Percentiles rank a stretch among this genome's conserved stretches.
phyloP scores from a whole-genome alignment of 169 alveolate species.

The Plasmodium knowlesi region DNA sequence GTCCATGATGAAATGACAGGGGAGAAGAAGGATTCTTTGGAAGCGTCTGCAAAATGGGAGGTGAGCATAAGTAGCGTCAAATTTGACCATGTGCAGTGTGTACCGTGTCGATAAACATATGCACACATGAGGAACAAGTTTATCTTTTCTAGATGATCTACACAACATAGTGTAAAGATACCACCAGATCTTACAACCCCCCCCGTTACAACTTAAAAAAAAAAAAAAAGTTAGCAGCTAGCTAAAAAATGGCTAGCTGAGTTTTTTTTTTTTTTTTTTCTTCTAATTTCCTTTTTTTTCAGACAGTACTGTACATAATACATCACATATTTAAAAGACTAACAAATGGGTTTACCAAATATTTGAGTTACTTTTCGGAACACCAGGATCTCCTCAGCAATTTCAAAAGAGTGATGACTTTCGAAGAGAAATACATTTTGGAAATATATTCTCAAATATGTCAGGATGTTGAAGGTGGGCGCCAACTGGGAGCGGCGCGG shows the following conservation, averaged over 20 bases:
- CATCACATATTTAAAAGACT: slow-evolving; percentile 6
- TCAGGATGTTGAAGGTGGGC: slow-evolving; percentile 4
- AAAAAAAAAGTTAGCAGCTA: not conserved
- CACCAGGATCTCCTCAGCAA: not conserved
- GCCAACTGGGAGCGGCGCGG: not conserved
- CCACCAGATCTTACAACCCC: not conserved
- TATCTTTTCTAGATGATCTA: not conserved
- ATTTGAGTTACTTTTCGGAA: slow-evolving; percentile 14
- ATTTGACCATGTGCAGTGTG: not conserved
- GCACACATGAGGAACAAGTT: not conserved
- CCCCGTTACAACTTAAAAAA: not conserved
- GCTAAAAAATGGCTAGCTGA: not conserved
- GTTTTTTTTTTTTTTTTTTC: not conserved
- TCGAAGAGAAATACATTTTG: slow-evolving; percentile 21
- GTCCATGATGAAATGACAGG: not conserved
- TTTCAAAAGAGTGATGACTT: slow-evolving; percentile 23
- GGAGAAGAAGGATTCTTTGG: not conserved
- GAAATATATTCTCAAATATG: slow-evolving; percentile 11
- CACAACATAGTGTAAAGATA: not conserved
- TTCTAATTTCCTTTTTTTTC: not conserved
- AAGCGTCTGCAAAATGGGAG: not conserved
- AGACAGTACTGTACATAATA: slow-evolving; percentile 22
- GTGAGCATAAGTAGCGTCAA: not conserved
- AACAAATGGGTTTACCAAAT: slow-evolving; percentile 29
- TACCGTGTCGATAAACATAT: not conserved